Evolutionary conservation across 169 alveolate species (phyloP).

Genomic region (Eimeria maxima): DNA sequence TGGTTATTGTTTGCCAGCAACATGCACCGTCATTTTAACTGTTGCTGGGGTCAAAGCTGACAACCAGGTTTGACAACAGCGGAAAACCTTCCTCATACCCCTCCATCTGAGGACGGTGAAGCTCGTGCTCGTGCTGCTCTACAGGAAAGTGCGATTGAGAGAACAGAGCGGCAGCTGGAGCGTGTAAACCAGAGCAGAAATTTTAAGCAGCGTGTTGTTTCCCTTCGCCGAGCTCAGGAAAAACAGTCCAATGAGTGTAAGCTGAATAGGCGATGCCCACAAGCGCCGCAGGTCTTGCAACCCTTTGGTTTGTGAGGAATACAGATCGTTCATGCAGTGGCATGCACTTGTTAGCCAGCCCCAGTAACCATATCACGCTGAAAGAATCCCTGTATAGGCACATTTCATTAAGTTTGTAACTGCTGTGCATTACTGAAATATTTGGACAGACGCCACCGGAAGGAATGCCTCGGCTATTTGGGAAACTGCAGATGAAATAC

Average conservation of each 20-base stretch:
- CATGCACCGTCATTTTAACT: neutral
- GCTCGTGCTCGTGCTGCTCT: neutral
- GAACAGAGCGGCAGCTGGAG: conserved; percentile 61
- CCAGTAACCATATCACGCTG: neutral
- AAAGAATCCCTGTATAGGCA: too few relatives aligned
- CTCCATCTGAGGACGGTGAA: neutral
- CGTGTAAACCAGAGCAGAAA: conserved; percentile 57
- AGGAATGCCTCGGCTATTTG: neutral
- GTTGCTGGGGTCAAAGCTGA: neutral
- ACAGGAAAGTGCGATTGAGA: conserved; percentile 54
- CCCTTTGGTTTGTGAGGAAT: neutral
- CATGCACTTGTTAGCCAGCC: neutral
- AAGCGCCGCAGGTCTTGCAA: neutral
- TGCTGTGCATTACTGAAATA: neutral
- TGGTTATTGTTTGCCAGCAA: neutral
- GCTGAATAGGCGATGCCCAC: neutral
- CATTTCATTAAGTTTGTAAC: too few relatives aligned
- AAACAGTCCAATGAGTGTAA: conserved; percentile 25
- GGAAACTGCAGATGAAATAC: conserved; percentile 62
- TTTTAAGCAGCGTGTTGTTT: conserved; percentile 56
- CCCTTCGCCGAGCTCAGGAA: conserved; percentile 66
- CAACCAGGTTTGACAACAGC: neutral
- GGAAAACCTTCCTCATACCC: neutral
- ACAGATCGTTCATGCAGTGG: neutral
- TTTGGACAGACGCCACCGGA: conserved; percentile 38